A percentile compares a stretch with the other conserved stretches of the same genome.
phyloP scores from a whole-genome alignment of 2,329 filamentous ascomycete species.

The Colletotrichum sp. region DNA sequence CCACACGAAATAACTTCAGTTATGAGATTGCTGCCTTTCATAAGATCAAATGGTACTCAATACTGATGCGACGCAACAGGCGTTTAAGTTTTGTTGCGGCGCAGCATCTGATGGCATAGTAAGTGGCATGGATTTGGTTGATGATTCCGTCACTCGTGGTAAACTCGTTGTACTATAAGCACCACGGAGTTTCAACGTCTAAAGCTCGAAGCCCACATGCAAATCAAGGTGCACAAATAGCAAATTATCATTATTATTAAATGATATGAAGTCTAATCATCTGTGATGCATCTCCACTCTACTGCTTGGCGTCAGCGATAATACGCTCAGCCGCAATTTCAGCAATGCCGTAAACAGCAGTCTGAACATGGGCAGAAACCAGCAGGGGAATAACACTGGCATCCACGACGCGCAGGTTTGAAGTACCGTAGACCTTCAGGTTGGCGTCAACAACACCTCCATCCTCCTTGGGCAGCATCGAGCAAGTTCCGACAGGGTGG shows the following conservation, averaged over 20 bases:
- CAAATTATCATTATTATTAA: neutral
- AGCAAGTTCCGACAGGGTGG: constrained; percentile 49
- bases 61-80: too few relatives aligned
- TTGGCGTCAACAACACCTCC: constrained; percentile 49
- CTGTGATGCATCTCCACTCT: neutral
- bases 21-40: too few relatives aligned
- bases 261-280: neutral
- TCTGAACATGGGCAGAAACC: constrained; percentile 53
- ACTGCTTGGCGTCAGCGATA: constrained; percentile 7
- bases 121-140: too few relatives aligned
- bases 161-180: neutral
- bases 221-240: neutral
- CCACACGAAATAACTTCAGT: too few relatives aligned
- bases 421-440: constrained; percentile 52
- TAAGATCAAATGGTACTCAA: too few relatives aligned
- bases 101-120: too few relatives aligned
- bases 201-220: neutral
- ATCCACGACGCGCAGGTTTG: constrained; percentile 53
- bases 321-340: constrained; percentile 46
- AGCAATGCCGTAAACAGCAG: constrained; percentile 56
- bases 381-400: constrained; percentile 55
- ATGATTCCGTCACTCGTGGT: neutral
- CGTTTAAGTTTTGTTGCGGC: too few relatives aligned
- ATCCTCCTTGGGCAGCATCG: constrained; percentile 49
- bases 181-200: neutral